A percentile compares a stretch with the other conserved stretches of the same genome.
These are phyloP conservation scores for Coniochaeta hoffmannii DNA, from an alignment of 2,329 filamentous ascomycete species.

Conservation along the genomic window DNA sequence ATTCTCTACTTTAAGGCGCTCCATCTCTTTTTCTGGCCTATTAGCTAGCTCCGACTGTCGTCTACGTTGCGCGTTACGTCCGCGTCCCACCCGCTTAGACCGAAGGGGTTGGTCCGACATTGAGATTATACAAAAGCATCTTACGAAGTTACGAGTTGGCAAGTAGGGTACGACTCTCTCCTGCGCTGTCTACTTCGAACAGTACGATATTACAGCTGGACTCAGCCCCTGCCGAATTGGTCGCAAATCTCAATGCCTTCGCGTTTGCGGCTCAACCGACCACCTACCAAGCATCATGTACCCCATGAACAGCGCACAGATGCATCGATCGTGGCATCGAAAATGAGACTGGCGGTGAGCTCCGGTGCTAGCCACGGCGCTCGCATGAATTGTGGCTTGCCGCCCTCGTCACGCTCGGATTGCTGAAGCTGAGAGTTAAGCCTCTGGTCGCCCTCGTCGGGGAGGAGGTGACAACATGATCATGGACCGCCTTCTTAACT, in stretches of 20 bases:
- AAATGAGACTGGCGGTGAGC: no score
- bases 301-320: neutral
- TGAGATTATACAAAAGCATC: no score
- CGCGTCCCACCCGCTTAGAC: slow-evolving; percentile 19
- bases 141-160: no score
- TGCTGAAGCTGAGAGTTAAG: neutral
- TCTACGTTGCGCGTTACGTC: slow-evolving; percentile 44
- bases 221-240: neutral
- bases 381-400: neutral
- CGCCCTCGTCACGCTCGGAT: neutral
- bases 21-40: slow-evolving; percentile 57
- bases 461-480: no score
- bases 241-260: neutral
- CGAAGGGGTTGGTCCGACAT: no score
- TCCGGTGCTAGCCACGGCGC: neutral
- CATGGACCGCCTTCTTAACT: no score
- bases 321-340: no score
- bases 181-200: neutral
- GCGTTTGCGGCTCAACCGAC: neutral
- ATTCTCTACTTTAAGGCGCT: slow-evolving; percentile 49
- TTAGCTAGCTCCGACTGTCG: slow-evolving; percentile 45
- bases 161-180: no score
- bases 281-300: neutral
- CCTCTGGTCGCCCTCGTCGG: no score
- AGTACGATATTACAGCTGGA: neutral